Evolutionary conservation across 176 grass and related monocot species (phyloP).

Genomic region (Avena eriantha): DNA sequence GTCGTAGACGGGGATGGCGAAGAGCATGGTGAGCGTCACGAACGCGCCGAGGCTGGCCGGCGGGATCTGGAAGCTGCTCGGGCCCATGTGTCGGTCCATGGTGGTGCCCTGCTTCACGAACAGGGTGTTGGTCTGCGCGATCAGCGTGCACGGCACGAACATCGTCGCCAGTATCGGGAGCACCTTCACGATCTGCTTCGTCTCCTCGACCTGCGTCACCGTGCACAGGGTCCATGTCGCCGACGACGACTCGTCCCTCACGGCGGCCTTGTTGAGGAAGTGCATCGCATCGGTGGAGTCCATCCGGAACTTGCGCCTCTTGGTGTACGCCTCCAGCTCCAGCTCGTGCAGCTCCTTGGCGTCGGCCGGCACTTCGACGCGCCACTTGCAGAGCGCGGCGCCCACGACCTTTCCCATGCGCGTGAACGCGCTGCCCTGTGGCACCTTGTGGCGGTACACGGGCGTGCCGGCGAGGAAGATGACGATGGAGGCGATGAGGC

Average conservation of each 20-base stretch:
- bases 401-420: conserved; percentile 56
- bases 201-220: conserved; percentile 68
- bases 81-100: conserved; percentile 52
- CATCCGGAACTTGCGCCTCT: conserved; percentile 42
- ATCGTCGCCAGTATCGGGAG: conserved; percentile 53
- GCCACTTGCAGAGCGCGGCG: conserved; percentile 46
- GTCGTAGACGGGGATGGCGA: conserved; percentile 50
- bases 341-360: conserved; percentile 60
- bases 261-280: conserved; percentile 68
- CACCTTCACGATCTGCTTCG: conserved; percentile 55
- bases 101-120: conserved; percentile 77
- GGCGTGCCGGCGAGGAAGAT: conserved; percentile 60
- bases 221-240: conserved; percentile 52
- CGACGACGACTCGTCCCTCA: conserved; percentile 33
- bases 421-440: conserved; percentile 56
- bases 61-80: conserved; percentile 46
- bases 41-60: conserved; percentile 60
- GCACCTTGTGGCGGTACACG: conserved; percentile 65
- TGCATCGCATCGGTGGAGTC: conserved; percentile 46
- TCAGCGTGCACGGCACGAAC: conserved; percentile 58
- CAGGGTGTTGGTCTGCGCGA: conserved; percentile 66
- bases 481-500: conserved; percentile 50
- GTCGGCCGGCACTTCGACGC: conserved; percentile 24
- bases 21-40: conserved; percentile 59
- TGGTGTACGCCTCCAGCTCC: conserved; percentile 51